Evolutionary conservation across 2,329 filamentous ascomycete genomes (phyloP).

Genomic region (Alternaria sp.): DNA sequence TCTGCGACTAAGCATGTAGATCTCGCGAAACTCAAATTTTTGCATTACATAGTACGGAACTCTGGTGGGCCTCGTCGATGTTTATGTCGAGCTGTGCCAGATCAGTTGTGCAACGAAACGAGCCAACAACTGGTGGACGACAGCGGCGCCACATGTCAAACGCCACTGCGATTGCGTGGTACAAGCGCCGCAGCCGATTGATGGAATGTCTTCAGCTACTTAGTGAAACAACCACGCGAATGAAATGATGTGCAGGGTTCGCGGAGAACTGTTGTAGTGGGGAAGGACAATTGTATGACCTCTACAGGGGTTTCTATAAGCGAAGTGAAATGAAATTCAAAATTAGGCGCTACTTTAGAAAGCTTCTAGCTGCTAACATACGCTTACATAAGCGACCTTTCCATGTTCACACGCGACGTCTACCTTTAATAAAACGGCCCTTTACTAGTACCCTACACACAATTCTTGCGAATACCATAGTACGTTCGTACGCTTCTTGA

Average conservation of each 20-base stretch:
- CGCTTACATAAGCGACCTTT: too few species aligned
- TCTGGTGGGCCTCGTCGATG: background rate
- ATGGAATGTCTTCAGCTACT: conserved; percentile 26
- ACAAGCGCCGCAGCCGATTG: conserved; percentile 24
- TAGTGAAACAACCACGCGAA: background rate
- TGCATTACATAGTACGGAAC: background rate
- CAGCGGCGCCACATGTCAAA: conserved; percentile 11
- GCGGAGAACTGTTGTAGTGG: conserved; percentile 4
- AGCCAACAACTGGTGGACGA: conserved; percentile 15
- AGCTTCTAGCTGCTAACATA: too few species aligned
- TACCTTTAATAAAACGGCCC: too few species aligned
- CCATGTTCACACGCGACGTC: too few species aligned
- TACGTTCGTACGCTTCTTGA: background rate
- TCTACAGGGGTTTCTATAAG: background rate
- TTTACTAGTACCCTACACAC: too few species aligned
- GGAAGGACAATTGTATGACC: background rate
- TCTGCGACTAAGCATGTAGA: background rate
- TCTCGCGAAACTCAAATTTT: background rate
- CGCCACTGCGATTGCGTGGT: background rate
- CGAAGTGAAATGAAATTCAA: background rate
- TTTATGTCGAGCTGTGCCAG: conserved; percentile 2
- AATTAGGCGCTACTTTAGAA: too few species aligned
- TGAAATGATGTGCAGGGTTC: conserved; percentile 1
- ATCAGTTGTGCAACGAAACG: conserved; percentile 33
- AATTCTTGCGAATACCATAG: too few species aligned